A percentile compares a stretch with the other conserved stretches of the same genome.
phyloP scores from a whole-genome alignment of 768 basidiomycete genomes.

The Russula dissimulans region DNA sequence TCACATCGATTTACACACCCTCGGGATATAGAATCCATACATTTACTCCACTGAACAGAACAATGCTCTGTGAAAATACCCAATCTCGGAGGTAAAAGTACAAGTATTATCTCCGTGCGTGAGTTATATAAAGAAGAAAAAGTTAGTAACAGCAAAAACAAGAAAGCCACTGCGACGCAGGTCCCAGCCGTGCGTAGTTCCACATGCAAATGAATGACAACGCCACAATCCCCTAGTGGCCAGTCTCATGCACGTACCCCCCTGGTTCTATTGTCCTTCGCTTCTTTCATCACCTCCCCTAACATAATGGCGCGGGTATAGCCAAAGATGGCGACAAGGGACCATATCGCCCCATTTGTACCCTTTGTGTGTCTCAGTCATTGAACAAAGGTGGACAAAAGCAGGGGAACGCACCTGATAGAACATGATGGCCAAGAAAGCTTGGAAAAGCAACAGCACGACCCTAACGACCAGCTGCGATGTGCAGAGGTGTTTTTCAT shows the following conservation, averaged over 20 bases:
- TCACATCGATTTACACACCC: too few species aligned
- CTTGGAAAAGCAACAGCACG: slow-evolving; percentile 54
- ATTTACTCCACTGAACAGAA: too few species aligned
- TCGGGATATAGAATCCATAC: too few species aligned
- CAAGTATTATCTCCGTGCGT: not conserved
- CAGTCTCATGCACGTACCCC: slow-evolving; percentile 43
- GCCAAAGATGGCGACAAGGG: slow-evolving; percentile 57
- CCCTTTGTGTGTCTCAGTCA: slow-evolving; percentile 39
- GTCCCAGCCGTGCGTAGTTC: slow-evolving; percentile 3
- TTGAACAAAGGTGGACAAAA: not conserved
- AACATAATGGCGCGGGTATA: slow-evolving; percentile 57
- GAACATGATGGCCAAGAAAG: slow-evolving; percentile 53
- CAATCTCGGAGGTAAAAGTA: not conserved
- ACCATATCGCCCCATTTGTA: slow-evolving; percentile 76
- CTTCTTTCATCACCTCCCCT: slow-evolving; percentile 62
- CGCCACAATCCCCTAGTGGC: slow-evolving; percentile 2
- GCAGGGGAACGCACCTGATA: slow-evolving; percentile 54
- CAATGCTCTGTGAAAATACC: too few species aligned
- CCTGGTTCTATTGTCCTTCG: slow-evolving; percentile 53
- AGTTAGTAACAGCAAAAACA: not conserved
- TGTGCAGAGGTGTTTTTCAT: slow-evolving; percentile 48
- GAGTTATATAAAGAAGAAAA: not conserved
- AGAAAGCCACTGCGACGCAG: not conserved
- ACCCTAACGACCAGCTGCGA: slow-evolving; percentile 57
- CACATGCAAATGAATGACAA: not conserved